These are phyloP conservation scores for Boletus tylopilopsis DNA, from an alignment of 768 basidiomycete species.

Conservation along the genomic window DNA sequence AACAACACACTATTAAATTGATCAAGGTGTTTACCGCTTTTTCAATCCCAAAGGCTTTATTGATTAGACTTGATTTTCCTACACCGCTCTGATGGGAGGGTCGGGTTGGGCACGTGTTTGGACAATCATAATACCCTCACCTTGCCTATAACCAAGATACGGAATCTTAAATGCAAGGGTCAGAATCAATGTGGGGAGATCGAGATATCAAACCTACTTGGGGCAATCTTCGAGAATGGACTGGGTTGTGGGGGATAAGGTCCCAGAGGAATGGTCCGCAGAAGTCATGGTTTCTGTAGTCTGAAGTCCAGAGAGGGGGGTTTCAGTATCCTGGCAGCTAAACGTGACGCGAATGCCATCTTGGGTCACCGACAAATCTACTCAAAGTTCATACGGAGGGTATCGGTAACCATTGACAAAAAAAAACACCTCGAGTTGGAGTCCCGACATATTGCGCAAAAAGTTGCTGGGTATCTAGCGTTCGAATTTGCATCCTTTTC, in stretches of 20 bases:
- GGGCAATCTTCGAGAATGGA: not conserved
- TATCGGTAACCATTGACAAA: too few species aligned
- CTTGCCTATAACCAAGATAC: conserved; percentile 3
- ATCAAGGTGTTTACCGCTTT: not conserved
- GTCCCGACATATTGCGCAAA: not conserved
- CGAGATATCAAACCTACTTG: not conserved
- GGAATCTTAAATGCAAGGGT: not conserved
- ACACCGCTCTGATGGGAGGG: not conserved
- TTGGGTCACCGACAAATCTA: not conserved
- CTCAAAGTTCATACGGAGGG: not conserved
- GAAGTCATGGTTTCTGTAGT: not conserved
- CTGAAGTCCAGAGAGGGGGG: not conserved
- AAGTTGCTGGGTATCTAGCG: not conserved
- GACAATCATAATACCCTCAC: not conserved
- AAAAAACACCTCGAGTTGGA: not conserved
- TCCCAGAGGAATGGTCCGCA: not conserved
- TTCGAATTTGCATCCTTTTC: not conserved
- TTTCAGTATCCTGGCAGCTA: too few species aligned
- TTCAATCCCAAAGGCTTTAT: not conserved
- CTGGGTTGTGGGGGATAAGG: not conserved
- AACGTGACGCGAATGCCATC: not conserved
- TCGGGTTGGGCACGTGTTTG: not conserved
- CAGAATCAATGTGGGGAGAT: too few species aligned
- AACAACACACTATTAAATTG: not conserved
- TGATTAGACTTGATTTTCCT: not conserved